Evolutionary conservation across 176 grass and related monocot genomes (phyloP), one percentile per base, ranked within the genome.

Genomic region (Dactylis glomerata): DNA sequence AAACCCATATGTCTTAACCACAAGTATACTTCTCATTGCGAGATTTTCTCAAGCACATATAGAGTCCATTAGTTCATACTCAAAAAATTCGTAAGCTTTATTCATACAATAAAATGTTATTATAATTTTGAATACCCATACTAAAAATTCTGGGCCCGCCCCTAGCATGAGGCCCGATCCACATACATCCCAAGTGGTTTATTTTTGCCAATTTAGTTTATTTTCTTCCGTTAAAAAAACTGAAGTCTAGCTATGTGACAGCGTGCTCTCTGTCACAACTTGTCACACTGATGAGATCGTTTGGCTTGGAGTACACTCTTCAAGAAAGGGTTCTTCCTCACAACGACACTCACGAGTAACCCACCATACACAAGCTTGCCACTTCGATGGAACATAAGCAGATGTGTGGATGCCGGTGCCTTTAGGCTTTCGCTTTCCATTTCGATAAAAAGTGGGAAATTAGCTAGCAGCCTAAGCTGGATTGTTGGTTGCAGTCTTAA

Each of bases 401-500:
- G 17, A 7, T 49, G 5, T 51, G 50, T 27, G 65, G 13, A 9
- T 13, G 47, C 15, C 19, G 46, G 13, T 14, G 28, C 24, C 46
- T 82, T 82, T 75, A 1, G 31, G 19, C 46, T 82, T 76, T 75
- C 2, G 9, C 49, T 75, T 82, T 68, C 36, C 61, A 32, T 27
- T 28, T 51, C 24, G 22, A n/a, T 27, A 58, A 72, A 79, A 52
- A 38, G 73, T 11, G 19, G 19, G 15, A 16, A 19, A 54, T 23
- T 33, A 9, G 37, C 22, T 65, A 33, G 11, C 47, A 62, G 8
- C 46, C 36, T 38, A 32, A 50, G 31, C 72, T 2, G 37, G 49
- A 59, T 68, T 36, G 37, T 1, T 50, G 61, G 47, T 71, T 78
- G 75, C 64, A 79, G 55, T 73, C 68, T 74, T 10, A 50, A 79